Evolutionary conservation across 192 early-diverging fungal genomes (phyloP), one percentile per base, ranked within the genome.

Genomic region (Podila verticillata): DNA sequence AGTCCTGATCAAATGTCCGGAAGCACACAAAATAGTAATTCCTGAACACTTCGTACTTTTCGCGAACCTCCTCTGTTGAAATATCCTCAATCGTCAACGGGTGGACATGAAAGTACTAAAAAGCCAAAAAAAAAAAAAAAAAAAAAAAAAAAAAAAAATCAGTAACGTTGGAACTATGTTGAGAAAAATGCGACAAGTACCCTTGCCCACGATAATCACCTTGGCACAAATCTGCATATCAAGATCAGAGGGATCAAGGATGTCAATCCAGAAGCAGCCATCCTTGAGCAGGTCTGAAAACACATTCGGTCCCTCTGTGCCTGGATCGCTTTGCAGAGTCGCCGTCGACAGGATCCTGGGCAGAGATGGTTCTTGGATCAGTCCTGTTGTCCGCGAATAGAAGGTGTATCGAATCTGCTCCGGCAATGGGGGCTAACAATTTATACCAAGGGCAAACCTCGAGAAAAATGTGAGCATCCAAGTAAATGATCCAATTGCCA

Each of bases 21-120:
- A 97, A 96, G 69, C 93, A 92, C 26, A 98, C 90, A 85, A 98
- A 98, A 69, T 93, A 95, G 82, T 99, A 99, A 63, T 94, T 87
- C 19, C 85, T 75, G 67, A 94, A 96, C 4, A 91, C 81, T 82
- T 99, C 97, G 64, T 95, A 95, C 72, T 98, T 98, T 84, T 99
- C 98, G 19, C 97, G 87, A n/a, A 91, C 89, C 65, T 96, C 93
- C 35, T 95, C 91, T 22, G 90, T 93, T 39, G 87, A 75, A 60
- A 99, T 98, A 72, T 99, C 98, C 85, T 99, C 96, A 22, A 87
- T 70, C 2, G 93, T 94, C 34, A 95, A 83, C 17, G 94, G 93
- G 81, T 96, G 94, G 31, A 95, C 85, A 49, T 84, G 86, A 75
- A 96, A 91, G 28, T 91, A 70, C 66, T 92, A 71, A 48, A 24